A percentile compares a stretch with the other conserved stretches of the same genome.
These are phyloP conservation scores for Pinus taeda DNA, from an alignment of 75 land plant genomes.

Conservation along the genomic window DNA sequence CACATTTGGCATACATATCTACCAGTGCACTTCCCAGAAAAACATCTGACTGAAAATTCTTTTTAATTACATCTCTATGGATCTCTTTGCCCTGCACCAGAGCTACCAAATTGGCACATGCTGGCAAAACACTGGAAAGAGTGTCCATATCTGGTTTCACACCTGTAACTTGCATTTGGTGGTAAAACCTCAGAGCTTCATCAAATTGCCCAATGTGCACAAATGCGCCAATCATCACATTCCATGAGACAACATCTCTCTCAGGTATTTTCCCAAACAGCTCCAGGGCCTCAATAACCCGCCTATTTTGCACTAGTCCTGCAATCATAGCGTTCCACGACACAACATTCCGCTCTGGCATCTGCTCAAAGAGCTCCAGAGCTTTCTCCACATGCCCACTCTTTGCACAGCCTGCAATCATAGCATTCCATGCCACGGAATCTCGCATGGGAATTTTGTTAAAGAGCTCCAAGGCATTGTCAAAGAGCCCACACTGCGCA, in stretches of 20 bases:
- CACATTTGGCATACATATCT: conserved; percentile 47
- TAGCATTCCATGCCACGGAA: conserved; percentile 8
- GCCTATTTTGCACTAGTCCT: not conserved
- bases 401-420: conserved; percentile 9
- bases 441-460: not conserved
- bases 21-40: conserved; percentile 28
- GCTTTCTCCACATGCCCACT: conserved; percentile 2
- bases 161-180: not conserved
- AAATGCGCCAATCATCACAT: conserved; percentile 9
- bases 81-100: not conserved
- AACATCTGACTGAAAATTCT: conserved; percentile 1
- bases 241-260: conserved; percentile 6
- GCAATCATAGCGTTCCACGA: conserved; percentile 9
- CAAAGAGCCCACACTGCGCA: conserved; percentile 17
- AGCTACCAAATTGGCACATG: conserved; percentile 19
- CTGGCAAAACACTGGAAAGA: conserved; percentile 8
- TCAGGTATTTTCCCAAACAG: conserved; percentile 9
- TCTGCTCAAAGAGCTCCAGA: conserved; percentile 10
- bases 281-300: conserved; percentile 7
- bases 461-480: conserved; percentile 2
- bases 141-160: conserved; percentile 10
- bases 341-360: conserved; percentile 8
- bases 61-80: conserved; percentile 12
- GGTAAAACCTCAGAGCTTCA: conserved; percentile 3
- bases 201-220: not conserved